A percentile compares a stretch with the other conserved stretches of the same genome.
phyloP scores from a whole-genome alignment of 495 filamentous ascomycete genomes.

The Lentithecium fluviatile region DNA sequence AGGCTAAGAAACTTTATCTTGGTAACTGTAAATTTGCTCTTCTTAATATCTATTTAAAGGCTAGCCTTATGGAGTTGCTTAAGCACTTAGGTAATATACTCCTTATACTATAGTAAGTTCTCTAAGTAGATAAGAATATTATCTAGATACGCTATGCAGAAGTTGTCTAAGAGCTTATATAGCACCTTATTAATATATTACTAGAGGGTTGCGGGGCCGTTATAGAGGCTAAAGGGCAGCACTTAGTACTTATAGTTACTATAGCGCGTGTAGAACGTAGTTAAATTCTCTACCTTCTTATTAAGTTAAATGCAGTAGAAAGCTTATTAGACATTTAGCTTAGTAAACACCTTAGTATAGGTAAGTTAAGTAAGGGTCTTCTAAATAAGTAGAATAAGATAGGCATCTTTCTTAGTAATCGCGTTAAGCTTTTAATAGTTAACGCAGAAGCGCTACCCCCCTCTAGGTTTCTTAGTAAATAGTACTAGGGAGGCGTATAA shows the following conservation, averaged over 20 bases:
- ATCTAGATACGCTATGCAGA: slow-evolving; percentile 38
- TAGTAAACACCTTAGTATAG: slow-evolving; percentile 46
- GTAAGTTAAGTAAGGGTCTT: slow-evolving; percentile 42
- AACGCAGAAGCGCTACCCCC: slow-evolving; percentile 35
- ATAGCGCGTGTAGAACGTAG: slow-evolving; percentile 38
- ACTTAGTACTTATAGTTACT: slow-evolving; percentile 41
- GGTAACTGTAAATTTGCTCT: slow-evolving; percentile 37
- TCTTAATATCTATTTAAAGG: slow-evolving; percentile 36
- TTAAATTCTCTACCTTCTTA: slow-evolving; percentile 37
- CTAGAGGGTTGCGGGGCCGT: slow-evolving; percentile 36
- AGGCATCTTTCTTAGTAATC: slow-evolving; percentile 47
- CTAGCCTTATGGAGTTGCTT: slow-evolving; percentile 14
- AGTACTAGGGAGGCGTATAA: too few species aligned
- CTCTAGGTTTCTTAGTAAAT: neutral
- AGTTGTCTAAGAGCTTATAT: slow-evolving; percentile 33
- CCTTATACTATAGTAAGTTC: slow-evolving; percentile 8
- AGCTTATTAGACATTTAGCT: slow-evolving; percentile 44
- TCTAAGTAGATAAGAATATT: slow-evolving; percentile 35
- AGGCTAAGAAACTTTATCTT: neutral
- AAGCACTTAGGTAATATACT: slow-evolving; percentile 27
- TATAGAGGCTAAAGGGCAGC: slow-evolving; percentile 41
- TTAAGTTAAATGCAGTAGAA: slow-evolving; percentile 31
- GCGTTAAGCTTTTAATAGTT: slow-evolving; percentile 43
- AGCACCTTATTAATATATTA: slow-evolving; percentile 40
- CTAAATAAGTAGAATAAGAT: slow-evolving; percentile 50